Base-by-base conservation (phyloP, 2,329 filamentous ascomycete genomes). In the Cercospora nicotianae region DNA sequence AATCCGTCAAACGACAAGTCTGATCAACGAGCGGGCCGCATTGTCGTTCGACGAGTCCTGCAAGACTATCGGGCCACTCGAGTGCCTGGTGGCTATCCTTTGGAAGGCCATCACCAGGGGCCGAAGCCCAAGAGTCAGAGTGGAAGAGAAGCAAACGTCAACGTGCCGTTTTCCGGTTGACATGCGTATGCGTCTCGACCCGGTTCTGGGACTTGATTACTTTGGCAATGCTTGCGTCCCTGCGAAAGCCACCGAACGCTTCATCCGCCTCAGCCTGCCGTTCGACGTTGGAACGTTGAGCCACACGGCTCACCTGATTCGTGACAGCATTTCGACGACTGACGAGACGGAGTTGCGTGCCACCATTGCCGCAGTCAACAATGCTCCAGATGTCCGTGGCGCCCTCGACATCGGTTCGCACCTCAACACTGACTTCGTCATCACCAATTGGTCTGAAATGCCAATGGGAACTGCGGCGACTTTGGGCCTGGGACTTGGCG, bases 361-460 rank as follows among this genome's bases (percentile, higher is more conserved):
- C 12, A 62, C 64, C 12, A 72, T 73, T 36, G 68, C 68, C 5
- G 36, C 68, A 20, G 67, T 72, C 62, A 74, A 74, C 60, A 59
- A 63, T 13, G 26, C 42, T 28, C 45, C 66, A 33, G 60, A 69
- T 45, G 59, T 68, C 2, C 60, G 57, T 3, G 48, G 57, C 2
- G 45, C 42, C 5, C 18, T 63, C 12, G 42, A 65, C 23, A 45
- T 42, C 12, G 36, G 57, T 20, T 36, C 55, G 31, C 53, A 67
- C 12, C 65, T 60, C 42, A 39, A 61, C 31, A 65, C 57, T 1
- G 70, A 70, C 55, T 36, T 75, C 16, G 42, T 70, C 42, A 67
- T 74, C 30, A 70, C 70, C n/a, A 69, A 71, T 45, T 75, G 72
- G 71, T 55, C 67, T 5, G 60, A 60, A 23, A 60, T 72, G 39